Conservation (phyloP, 805 yeast genomes). For the Saturnispora quitensis region DNA sequence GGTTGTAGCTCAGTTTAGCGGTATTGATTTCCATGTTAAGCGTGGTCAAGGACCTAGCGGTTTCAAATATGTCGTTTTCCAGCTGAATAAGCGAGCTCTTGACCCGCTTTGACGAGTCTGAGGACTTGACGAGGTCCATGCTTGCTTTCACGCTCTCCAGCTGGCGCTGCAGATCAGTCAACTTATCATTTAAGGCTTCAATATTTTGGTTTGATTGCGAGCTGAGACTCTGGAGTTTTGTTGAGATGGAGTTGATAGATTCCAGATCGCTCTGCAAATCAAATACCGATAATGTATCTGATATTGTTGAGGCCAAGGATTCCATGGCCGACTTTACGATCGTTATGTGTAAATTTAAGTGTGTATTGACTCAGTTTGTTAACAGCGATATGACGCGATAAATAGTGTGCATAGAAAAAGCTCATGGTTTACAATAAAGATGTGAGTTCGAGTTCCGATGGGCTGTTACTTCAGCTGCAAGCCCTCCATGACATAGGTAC, state of each 20-base stretch:
- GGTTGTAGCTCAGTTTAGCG: slow-evolving; percentile 30
- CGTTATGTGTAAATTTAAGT: too few species aligned
- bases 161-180: slow-evolving; percentile 6
- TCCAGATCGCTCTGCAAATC: slow-evolving; percentile 44
- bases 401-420: neutral
- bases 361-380: neutral
- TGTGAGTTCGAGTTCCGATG: too few species aligned
- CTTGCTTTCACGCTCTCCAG: slow-evolving; percentile 6
- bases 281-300: slow-evolving; percentile 21
- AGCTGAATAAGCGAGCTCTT: slow-evolving; percentile 26
- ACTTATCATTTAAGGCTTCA: neutral
- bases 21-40: slow-evolving; percentile 37
- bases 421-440: neutral
- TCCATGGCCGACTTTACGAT: slow-evolving; percentile 6
- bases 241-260: slow-evolving; percentile 30
- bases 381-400: neutral
- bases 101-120: slow-evolving; percentile 24
- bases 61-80: slow-evolving; percentile 39
- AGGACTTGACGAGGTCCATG: slow-evolving; percentile 14
- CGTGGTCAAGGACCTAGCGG: slow-evolving; percentile 46
- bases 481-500: too few species aligned
- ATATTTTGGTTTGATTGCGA: neutral
- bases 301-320: slow-evolving; percentile 7
- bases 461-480: too few species aligned
- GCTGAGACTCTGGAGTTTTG: slow-evolving; percentile 10